Conservation (phyloP, 768 basidiomycete genomes). For the Xerocomus brunneocitrinus region DNA sequence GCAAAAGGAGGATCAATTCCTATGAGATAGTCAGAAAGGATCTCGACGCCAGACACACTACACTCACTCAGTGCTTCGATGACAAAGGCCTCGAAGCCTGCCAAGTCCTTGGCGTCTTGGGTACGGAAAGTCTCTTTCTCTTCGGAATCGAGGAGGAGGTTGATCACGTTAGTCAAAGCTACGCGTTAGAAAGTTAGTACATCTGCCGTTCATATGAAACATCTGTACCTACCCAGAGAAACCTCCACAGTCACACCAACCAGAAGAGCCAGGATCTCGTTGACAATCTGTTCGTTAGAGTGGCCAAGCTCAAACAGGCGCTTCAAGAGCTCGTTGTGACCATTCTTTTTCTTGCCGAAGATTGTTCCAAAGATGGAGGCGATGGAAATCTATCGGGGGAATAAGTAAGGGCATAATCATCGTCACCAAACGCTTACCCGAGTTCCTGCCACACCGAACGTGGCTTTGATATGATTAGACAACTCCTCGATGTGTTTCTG, state of each 20-base stretch:
- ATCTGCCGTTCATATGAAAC: background rate
- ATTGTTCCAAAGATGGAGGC: constrained; percentile 44
- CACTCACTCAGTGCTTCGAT: constrained; percentile 67
- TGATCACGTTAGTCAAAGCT: constrained; percentile 65
- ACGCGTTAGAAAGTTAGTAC: constrained; percentile 1
- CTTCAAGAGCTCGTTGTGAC: constrained; percentile 49
- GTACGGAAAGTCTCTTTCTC: constrained; percentile 36
- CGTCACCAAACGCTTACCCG: constrained; percentile 33
- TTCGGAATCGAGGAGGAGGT: constrained; percentile 57
- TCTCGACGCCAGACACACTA: background rate
- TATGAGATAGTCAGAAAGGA: constrained; percentile 24
- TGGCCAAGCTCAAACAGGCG: constrained; percentile 53
- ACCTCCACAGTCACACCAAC: constrained; percentile 65
- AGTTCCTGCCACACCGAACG: constrained; percentile 40
- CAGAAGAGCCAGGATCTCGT: constrained; percentile 67
- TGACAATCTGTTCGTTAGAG: constrained; percentile 58
- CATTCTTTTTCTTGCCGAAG: constrained; percentile 42
- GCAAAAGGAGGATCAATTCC: constrained; percentile 71
- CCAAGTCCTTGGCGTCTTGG: constrained; percentile 34
- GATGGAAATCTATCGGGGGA: constrained; percentile 25
- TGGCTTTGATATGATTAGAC: constrained; percentile 49
- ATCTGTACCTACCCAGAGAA: constrained; percentile 48
- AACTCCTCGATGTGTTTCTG: constrained; percentile 51
- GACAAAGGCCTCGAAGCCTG: constrained; percentile 50
- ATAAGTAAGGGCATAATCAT: background rate